A percentile compares a stretch with the other conserved stretches of the same genome.
phyloP scores from a whole-genome alignment of 139 green algal genomes.

The Nannochloris sp. region DNA sequence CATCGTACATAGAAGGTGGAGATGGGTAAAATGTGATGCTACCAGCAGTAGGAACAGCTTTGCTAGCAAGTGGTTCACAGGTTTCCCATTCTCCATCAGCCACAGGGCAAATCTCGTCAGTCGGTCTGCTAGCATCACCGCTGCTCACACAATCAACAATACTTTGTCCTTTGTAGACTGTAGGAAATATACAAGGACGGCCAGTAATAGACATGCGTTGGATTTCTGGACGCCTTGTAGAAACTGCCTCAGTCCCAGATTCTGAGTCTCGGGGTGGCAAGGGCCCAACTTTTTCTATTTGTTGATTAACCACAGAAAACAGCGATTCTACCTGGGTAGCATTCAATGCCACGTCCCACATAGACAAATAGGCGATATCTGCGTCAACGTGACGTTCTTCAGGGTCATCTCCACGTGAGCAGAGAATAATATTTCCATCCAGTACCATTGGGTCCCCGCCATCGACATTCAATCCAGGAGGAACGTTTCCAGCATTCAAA shows the following conservation, averaged over 20 bases:
- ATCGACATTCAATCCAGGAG: neutral
- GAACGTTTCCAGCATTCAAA: neutral
- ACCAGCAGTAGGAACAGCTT: too few relatives aligned
- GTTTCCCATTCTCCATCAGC: neutral
- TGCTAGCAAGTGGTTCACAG: too few relatives aligned
- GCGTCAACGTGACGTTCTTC: slow-evolving; percentile 22
- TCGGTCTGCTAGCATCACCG: neutral
- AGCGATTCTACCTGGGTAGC: slow-evolving; percentile 1
- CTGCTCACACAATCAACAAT: neutral
- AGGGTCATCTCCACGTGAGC: slow-evolving; percentile 25
- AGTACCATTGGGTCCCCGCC: slow-evolving; percentile 25
- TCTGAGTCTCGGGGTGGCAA: too few relatives aligned
- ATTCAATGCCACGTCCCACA: slow-evolving; percentile 27
- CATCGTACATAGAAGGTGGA: neutral
- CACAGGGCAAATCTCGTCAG: neutral
- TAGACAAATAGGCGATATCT: slow-evolving; percentile 25
- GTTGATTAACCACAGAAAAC: neutral
- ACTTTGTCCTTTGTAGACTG: neutral
- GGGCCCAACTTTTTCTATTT: neutral
- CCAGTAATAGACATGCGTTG: neutral
- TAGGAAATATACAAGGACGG: neutral
- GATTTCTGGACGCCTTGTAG: neutral
- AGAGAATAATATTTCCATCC: slow-evolving; percentile 35
- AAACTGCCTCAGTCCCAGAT: too few relatives aligned
- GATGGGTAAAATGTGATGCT: too few relatives aligned